Evolutionary conservation across 1,284 basidiomycete genomes (phyloP).

Genomic region (Tilletia setariae): DNA sequence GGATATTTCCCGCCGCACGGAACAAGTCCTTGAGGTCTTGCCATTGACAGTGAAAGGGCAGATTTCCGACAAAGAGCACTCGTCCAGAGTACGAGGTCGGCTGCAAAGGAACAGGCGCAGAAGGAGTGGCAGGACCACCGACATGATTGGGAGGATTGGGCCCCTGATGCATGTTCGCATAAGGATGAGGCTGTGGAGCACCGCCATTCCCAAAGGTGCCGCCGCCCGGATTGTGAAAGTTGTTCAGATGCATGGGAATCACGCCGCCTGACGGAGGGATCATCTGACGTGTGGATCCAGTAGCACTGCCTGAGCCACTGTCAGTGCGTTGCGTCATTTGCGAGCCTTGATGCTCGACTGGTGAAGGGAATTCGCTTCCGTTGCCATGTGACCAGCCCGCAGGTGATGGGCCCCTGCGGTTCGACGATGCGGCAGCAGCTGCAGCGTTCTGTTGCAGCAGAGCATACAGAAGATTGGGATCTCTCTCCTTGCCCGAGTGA

Average conservation of each 20-base stretch:
- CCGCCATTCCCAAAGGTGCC: conserved; percentile 1
- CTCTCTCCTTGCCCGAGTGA: neutral
- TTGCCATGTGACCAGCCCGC: neutral
- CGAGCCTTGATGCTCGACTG: neutral
- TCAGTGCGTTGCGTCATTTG: neutral
- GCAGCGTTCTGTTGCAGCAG: conserved; percentile 5
- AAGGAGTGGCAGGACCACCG: conserved; percentile 8
- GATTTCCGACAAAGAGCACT: conserved; percentile 50
- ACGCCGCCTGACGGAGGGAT: neutral
- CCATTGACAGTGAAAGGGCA: conserved; percentile 54
- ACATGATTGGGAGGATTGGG: conserved; percentile 15
- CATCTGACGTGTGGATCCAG: neutral
- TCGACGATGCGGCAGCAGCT: neutral
- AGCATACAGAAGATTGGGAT: conserved; percentile 1
- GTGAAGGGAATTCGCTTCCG: neutral
- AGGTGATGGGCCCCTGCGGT: neutral
- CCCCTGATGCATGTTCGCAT: neutral
- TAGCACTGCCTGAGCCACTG: neutral
- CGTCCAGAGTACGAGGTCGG: conserved; percentile 43
- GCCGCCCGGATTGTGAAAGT: conserved; percentile 10
- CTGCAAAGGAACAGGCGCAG: conserved; percentile 1
- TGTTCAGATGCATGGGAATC: neutral
- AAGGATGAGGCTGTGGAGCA: conserved; percentile 7
- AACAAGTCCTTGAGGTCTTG: conserved; percentile 53
- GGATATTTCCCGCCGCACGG: conserved; percentile 64